phyloP scores from a whole-genome alignment of 306 rosid species.

The Inga oerstediana region DNA sequence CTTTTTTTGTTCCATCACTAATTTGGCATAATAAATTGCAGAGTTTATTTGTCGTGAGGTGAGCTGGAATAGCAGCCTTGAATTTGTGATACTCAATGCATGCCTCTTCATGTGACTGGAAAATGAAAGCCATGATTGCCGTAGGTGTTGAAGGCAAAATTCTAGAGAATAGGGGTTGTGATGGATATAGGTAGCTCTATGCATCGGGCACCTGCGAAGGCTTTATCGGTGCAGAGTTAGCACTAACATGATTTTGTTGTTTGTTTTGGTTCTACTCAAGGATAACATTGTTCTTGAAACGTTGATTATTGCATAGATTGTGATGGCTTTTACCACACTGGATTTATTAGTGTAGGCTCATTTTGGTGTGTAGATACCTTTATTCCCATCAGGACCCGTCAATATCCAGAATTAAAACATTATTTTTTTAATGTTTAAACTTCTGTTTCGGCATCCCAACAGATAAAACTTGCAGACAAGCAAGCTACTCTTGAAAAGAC shows the following conservation, averaged over 20 bases:
- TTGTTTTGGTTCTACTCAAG: slow-evolving; percentile 8
- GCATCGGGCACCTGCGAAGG: neutral
- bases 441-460: slow-evolving; percentile 5
- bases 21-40: slow-evolving; percentile 13
- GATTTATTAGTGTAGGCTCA: slow-evolving; percentile 3
- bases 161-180: slow-evolving; percentile 8
- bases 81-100: neutral
- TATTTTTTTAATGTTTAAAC: neutral
- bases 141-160: slow-evolving; percentile 14
- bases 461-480: slow-evolving; percentile 97
- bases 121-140: neutral
- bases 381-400: neutral
- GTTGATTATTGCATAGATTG: neutral
- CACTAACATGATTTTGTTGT: slow-evolving; percentile 1
- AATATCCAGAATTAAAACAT: neutral
- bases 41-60: slow-evolving; percentile 4
- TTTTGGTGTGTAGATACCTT: slow-evolving; percentile 22
- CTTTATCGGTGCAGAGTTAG: neutral
- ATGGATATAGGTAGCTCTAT: neutral
- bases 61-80: slow-evolving; percentile 3
- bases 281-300: neutral
- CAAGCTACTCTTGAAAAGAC: slow-evolving; percentile 91
- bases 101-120: slow-evolving; percentile 15
- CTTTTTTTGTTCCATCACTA: neutral
- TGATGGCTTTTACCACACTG: neutral